Percentiles rank a stretch among this genome's conserved stretches.
These are phyloP conservation scores for Salvia hispanica DNA, from an alignment of 257 asterid genomes.

Conservation along the genomic window DNA sequence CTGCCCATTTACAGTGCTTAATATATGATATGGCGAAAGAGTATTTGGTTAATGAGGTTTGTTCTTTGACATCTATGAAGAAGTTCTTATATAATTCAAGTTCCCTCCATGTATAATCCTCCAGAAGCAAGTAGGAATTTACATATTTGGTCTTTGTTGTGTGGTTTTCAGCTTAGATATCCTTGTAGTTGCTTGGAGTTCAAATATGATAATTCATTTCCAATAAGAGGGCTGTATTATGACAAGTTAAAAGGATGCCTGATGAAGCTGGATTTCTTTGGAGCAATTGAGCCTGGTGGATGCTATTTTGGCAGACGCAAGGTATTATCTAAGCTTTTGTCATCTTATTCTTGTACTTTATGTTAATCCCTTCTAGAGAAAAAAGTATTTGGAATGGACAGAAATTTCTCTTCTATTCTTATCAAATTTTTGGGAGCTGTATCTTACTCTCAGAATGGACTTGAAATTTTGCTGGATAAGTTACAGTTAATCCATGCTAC, in stretches of 20 bases:
- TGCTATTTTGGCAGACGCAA: constrained; percentile 95
- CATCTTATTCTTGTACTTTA: constrained; percentile 20
- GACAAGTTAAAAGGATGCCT: constrained; percentile 93
- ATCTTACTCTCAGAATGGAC: constrained; percentile 11
- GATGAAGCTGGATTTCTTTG: constrained; percentile 95
- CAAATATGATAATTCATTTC: constrained; percentile 83
- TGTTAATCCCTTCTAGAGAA: neutral
- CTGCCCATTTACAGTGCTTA: constrained; percentile 77
- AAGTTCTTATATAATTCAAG: neutral
- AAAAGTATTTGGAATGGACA: constrained; percentile 11
- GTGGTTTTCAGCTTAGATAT: constrained; percentile 72
- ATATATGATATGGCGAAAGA: constrained; percentile 91
- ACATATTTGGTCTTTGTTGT: constrained; percentile 15
- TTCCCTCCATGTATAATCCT: constrained; percentile 7
- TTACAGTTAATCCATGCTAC: neutral
- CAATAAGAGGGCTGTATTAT: constrained; percentile 89
- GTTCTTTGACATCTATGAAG: constrained; percentile 32
- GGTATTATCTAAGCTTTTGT: constrained; percentile 44
- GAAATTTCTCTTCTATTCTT: neutral
- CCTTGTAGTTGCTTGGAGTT: constrained; percentile 82
- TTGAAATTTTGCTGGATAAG: neutral
- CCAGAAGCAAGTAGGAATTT: constrained; percentile 13
- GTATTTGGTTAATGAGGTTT: constrained; percentile 89
- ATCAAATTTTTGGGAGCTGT: neutral
- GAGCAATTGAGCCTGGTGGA: constrained; percentile 94